Percentiles rank a stretch among this genome's conserved stretches.
These are phyloP conservation scores for Fagopyrum homotropicum DNA, from an alignment of 148 eudicot species.

Conservation along the genomic window DNA sequence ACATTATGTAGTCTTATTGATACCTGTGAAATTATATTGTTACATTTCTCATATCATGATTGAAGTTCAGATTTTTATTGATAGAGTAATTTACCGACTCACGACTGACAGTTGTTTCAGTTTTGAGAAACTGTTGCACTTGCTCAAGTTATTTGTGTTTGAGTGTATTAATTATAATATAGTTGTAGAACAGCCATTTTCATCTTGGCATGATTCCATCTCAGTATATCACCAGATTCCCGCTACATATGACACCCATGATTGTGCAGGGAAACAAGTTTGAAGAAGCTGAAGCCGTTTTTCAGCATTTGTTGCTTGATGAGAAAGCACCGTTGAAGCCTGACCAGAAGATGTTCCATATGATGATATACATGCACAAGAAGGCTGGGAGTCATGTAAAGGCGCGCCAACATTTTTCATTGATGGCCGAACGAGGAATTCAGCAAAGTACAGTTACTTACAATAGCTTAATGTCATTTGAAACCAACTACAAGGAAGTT, in stretches of 20 bases:
- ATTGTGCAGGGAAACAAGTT: conserved; percentile 69
- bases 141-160: background rate
- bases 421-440: conserved; percentile 83
- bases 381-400: conserved; percentile 77
- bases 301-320: conserved; percentile 57
- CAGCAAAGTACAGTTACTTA: conserved; percentile 66
- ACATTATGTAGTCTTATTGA: background rate
- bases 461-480: conserved; percentile 93
- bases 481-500: conserved; percentile 84
- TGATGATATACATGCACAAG: conserved; percentile 92
- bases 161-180: background rate
- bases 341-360: conserved; percentile 96
- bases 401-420: conserved; percentile 56
- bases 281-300: conserved; percentile 74
- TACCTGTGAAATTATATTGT: background rate
- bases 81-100: background rate
- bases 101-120: background rate
- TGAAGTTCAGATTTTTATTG: background rate
- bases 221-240: conserved; percentile 5
- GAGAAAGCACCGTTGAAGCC: conserved; percentile 68
- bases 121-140: background rate
- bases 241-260: background rate
- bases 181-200: background rate
- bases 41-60: background rate
- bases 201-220: background rate